Base-by-base conservation (phyloP, 208 protist genomes). In the Eutreptiella sp. region DNA sequence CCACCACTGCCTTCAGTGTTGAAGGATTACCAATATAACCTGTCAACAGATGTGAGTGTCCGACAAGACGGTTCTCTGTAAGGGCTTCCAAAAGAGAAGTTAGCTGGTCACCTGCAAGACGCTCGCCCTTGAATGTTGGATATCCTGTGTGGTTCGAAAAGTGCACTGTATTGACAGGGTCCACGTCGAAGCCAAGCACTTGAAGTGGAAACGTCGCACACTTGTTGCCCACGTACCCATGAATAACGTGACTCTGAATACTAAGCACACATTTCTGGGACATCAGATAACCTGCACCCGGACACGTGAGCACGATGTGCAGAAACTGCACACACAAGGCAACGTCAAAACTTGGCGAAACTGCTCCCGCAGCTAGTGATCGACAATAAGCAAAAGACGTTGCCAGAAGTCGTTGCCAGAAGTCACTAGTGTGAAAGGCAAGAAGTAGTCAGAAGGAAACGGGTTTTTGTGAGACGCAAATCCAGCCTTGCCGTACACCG, bases 181-280 rank as follows among this genome's bases (percentile, higher is more conserved):
- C 91, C 27, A 94, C 86, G 29, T 97, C 93, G 50, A 95, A 83
- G 24, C 91, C 91, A 45, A 94, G 78, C 0, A 96, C 68, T 70
- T 96, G 90, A 14, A 97, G 73, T 4, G 89, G 87, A 64, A 96
- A 91, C 2, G 84, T 83, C 21, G 91, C 88, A 0, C 85, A 85
- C 52, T 91, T 92, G 76, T 97, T 97, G 43, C 93, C 93, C 7
- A 97, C 93, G 68, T 94, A 96, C 4, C 93, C 93, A 66, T 95
- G 87, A 4, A 88, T 89, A 3, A 95, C 89, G 71, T 94, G 90
- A 0, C 83, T 92, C 78, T 97, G 92, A 45, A 96, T 91, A 1
- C 89, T 94, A 5, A 96, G 72, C 29, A 96, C 76, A 11, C 53
- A 79, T 52, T 82, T 87, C 2, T n/a, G n/a, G n/a, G n/a, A n/a